phyloP scores from a whole-genome alignment of 2,329 filamentous ascomycete genomes.

The Periconia macrospinosa region DNA sequence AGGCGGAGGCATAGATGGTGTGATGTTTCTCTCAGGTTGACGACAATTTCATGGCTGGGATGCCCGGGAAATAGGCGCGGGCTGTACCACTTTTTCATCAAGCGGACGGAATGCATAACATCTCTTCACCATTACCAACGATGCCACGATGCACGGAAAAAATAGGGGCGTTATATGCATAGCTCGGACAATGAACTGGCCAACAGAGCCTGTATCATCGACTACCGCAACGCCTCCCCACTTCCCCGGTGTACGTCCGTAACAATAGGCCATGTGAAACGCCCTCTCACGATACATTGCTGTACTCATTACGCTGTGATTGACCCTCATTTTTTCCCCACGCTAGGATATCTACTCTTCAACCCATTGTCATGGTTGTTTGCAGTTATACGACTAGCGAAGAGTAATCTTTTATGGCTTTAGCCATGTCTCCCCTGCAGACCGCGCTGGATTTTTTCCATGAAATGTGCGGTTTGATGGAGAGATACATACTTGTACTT shows the following conservation, averaged over 20 bases:
- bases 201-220: constrained; percentile 36
- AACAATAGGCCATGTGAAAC: constrained; percentile 13
- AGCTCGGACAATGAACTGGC: constrained; percentile 42
- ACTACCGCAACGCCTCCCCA: constrained; percentile 5
- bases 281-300: constrained; percentile 18
- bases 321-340: constrained; percentile 6
- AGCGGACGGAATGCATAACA: constrained; percentile 45
- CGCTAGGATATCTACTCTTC: constrained; percentile 90
- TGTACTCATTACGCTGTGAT: neutral
- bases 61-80: constrained; percentile 35
- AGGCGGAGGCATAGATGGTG: constrained; percentile 55
- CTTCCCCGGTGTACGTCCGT: constrained; percentile 12
- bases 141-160: constrained; percentile 41
- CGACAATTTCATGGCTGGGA: constrained; percentile 43
- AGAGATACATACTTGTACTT: constrained; percentile 65
- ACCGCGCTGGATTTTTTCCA: constrained; percentile 66
- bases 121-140: constrained; percentile 38
- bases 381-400: constrained; percentile 93
- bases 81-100: constrained; percentile 34
- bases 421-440: constrained; percentile 74
- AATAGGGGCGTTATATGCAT: constrained; percentile 42
- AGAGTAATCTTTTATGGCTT: constrained; percentile 67
- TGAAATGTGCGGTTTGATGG: constrained; percentile 83
- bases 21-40: constrained; percentile 34
- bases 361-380: constrained; percentile 69